These are phyloP conservation scores for Bisporella sp. DNA, from an alignment of 2,329 filamentous ascomycete genomes.

Conservation along the genomic window DNA sequence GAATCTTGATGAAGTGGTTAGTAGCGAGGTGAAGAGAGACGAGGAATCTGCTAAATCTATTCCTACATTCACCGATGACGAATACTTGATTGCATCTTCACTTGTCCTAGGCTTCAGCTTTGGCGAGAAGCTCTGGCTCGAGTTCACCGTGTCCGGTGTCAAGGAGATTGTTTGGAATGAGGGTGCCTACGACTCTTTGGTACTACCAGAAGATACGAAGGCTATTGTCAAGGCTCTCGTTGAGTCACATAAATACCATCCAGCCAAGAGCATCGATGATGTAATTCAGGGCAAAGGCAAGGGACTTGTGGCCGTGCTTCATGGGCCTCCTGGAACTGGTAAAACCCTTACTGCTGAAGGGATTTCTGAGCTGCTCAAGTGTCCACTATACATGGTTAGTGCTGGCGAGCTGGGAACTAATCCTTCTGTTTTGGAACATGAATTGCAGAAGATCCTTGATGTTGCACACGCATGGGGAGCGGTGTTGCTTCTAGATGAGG, in stretches of 20 bases:
- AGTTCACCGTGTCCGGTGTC: conserved; percentile 75
- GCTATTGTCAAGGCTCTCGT: conserved; percentile 74
- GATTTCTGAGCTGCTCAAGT: conserved; percentile 75
- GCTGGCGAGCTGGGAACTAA: conserved; percentile 79
- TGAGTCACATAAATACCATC: conserved; percentile 76
- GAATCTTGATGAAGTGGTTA: conserved; percentile 47
- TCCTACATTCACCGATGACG: conserved; percentile 68
- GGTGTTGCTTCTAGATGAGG: conserved; percentile 78
- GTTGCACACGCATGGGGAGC: conserved; percentile 84
- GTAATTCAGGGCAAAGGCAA: conserved; percentile 80
- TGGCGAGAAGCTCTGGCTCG: conserved; percentile 82
- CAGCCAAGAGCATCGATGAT: conserved; percentile 75
- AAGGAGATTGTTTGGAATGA: conserved; percentile 81
- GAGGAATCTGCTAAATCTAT: conserved; percentile 27
- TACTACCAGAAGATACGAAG: conserved; percentile 57
- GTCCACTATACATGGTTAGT: conserved; percentile 76
- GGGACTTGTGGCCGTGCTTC: conserved; percentile 73
- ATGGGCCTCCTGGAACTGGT: conserved; percentile 80
- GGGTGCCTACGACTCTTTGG: conserved; percentile 73
- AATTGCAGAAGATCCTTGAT: conserved; percentile 78
- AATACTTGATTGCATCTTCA: conserved; percentile 76
- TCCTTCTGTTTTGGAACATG: conserved; percentile 62
- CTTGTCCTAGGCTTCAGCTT: conserved; percentile 85
- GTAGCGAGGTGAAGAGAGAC: conserved; percentile 20
- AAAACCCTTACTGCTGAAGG: conserved; percentile 86